Base-by-base conservation (phyloP, 768 basidiomycete genomes). In the Leccinum uliginosum region DNA sequence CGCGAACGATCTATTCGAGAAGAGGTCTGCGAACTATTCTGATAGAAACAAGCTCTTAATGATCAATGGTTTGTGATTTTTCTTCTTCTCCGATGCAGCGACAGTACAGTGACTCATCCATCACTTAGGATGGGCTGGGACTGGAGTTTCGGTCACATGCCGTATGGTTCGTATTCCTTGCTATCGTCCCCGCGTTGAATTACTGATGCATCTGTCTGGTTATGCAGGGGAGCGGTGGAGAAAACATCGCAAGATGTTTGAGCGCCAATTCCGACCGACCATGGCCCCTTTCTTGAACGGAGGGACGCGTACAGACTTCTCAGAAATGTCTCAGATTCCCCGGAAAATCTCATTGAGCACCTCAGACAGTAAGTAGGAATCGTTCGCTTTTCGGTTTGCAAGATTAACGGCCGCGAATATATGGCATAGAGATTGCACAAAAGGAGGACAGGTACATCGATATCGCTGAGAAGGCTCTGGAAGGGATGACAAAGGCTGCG, bases 71-170 rank as follows among this genome's bases (percentile, higher is more conserved):
- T 59, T 83, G 80, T 80, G 55, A 53, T 74, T 67, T 50, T 27
- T 40, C 34, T 24, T 19, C 24, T 40, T 40, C 14, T 4, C 43
- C 19, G 38, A 35, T 24, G 4, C 11, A 11, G 8, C 5, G 15
- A 27, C 40, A 19, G 7, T 17, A 30, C 12, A 12, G 11, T 12
- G 15, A 23, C 2, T 57, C 53, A 50, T 51, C 65, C 72, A 57
- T 43, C 24, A 66, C 73, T 17, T 72, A 77, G 80, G 67, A 65
- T 75, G 73, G 74, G 73, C 3, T 74, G 72, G 66, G 74, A 80
- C 23, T 83, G 81, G 74, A 78, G 77, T 46, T 81, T 83, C 44
- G 80, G 77, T 0, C 80, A 83, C 54, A 83, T 83, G 82, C 76
- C 72, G 10, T 82, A 79, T 43, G 78, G 76, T 73, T 50, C 45